Conservation (phyloP, 2,329 filamentous ascomycete genomes). For the Talaromyces islandicus region DNA sequence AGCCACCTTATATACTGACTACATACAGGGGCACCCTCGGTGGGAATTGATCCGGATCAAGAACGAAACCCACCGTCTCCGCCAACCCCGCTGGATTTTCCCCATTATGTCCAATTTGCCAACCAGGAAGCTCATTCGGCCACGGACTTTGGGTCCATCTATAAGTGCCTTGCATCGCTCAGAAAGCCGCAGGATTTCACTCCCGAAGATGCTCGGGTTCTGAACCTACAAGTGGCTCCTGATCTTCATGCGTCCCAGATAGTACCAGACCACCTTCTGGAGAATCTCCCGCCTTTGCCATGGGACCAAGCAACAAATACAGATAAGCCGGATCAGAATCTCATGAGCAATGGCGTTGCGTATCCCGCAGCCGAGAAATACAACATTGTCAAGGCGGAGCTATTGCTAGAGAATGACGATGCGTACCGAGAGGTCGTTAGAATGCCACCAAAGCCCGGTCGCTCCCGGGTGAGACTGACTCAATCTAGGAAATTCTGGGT, state of each 20-base stretch:
- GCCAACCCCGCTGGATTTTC: slow-evolving; percentile 49
- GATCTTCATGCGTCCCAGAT: slow-evolving; percentile 32
- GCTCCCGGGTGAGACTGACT: slow-evolving; percentile 45
- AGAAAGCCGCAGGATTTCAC: slow-evolving; percentile 37
- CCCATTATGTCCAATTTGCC: slow-evolving; percentile 37
- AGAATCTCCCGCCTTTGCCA: slow-evolving; percentile 31
- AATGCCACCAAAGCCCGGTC: slow-evolving; percentile 38
- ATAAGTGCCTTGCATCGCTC: slow-evolving; percentile 40
- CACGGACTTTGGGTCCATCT: slow-evolving; percentile 31
- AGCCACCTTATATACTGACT: neutral
- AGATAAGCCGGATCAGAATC: slow-evolving; percentile 21
- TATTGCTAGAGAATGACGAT: slow-evolving; percentile 51
- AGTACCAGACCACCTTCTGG: slow-evolving; percentile 27
- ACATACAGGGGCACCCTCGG: slow-evolving; percentile 23
- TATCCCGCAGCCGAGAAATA: slow-evolving; percentile 46
- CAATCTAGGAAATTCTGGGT: slow-evolving; percentile 58
- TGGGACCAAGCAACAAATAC: slow-evolving; percentile 20
- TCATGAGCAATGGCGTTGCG: slow-evolving; percentile 45
- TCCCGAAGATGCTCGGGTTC: slow-evolving; percentile 29
- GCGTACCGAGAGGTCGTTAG: slow-evolving; percentile 52
- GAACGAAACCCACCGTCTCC: slow-evolving; percentile 44
- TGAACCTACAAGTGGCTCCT: slow-evolving; percentile 36
- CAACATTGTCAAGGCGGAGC: slow-evolving; percentile 44
- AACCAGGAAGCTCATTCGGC: slow-evolving; percentile 25
- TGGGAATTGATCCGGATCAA: slow-evolving; percentile 29